A percentile compares a stretch with the other conserved stretches of the same genome.
These are phyloP conservation scores for Aureobasidium namibiae DNA, from an alignment of 2,329 filamentous ascomycete genomes.

Conservation along the genomic window DNA sequence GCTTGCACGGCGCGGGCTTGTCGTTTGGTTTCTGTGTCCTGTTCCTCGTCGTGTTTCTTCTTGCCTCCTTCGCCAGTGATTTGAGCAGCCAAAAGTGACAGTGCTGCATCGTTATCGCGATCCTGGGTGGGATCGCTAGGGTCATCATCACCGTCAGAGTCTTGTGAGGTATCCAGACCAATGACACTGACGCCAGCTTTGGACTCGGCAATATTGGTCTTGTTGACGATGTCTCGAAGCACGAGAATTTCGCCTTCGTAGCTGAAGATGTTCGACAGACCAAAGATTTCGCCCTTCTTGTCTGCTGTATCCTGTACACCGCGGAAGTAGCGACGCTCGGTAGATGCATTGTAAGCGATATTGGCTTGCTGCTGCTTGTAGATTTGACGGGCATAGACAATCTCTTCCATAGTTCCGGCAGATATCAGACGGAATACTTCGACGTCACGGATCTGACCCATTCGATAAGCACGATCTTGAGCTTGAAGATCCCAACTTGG, in stretches of 20 bases:
- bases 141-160: slow-evolving; percentile 33
- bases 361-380: slow-evolving; percentile 99
- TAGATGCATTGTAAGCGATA: slow-evolving; percentile 89
- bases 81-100: slow-evolving; percentile 63
- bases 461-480: slow-evolving; percentile 91
- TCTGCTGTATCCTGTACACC: slow-evolving; percentile 78
- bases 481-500: slow-evolving; percentile 90
- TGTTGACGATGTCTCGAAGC: slow-evolving; percentile 92
- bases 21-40: slow-evolving; percentile 26
- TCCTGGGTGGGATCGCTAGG: slow-evolving; percentile 19
- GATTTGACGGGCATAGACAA: slow-evolving; percentile 92
- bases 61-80: slow-evolving; percentile 36
- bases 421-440: slow-evolving; percentile 91
- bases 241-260: slow-evolving; percentile 73
- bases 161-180: slow-evolving; percentile 59
- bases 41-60: slow-evolving; percentile 21
- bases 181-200: slow-evolving; percentile 73
- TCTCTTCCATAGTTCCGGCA: slow-evolving; percentile 89
- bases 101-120: slow-evolving; percentile 54
- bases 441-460: slow-evolving; percentile 85
- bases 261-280: slow-evolving; percentile 75
- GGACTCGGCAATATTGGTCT: slow-evolving; percentile 93
- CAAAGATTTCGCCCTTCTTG: slow-evolving; percentile 90
- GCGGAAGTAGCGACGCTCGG: slow-evolving; percentile 88
- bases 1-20: slow-evolving; percentile 72